Percentiles rank a stretch among this genome's conserved stretches.
Conservation (phyloP, 23 red algal genomes). For the Agarophyton chilense region DNA sequence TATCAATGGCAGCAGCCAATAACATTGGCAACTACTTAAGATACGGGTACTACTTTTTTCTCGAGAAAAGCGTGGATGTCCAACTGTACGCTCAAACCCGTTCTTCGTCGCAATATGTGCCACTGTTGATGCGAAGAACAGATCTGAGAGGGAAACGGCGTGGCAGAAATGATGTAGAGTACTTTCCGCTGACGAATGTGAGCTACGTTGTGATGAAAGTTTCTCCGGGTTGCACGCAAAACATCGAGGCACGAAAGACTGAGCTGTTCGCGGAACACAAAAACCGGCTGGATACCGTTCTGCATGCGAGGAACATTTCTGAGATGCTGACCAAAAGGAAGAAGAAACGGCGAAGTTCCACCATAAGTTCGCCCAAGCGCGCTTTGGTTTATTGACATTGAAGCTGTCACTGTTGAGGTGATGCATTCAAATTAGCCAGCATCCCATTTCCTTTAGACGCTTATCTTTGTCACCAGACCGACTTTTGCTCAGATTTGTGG, state of each 20-base stretch:
- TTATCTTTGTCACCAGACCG: no score
- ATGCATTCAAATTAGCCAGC: no score
- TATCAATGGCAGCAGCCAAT: no score
- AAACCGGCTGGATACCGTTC: neutral
- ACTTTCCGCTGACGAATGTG: slow-evolving; percentile 44
- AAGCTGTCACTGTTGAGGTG: no score
- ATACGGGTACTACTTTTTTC: slow-evolving; percentile 65
- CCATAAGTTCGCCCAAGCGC: no score
- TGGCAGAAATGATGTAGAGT: slow-evolving; percentile 19
- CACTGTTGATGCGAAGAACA: slow-evolving; percentile 21
- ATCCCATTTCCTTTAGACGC: no score
- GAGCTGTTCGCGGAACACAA: neutral
- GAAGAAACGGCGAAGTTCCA: neutral
- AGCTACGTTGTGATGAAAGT: slow-evolving; percentile 60
- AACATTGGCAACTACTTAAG: neutral
- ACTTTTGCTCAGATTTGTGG: no score
- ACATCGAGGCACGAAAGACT: neutral
- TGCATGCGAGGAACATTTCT: neutral
- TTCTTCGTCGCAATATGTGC: slow-evolving; percentile 43
- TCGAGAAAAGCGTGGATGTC: slow-evolving; percentile 33
- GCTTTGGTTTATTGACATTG: no score
- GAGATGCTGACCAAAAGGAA: neutral
- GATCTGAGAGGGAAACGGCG: neutral
- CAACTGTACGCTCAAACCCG: slow-evolving; percentile 33
- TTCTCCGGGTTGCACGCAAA: neutral